Evolutionary conservation across 2,329 filamentous ascomycete species (phyloP).

Genomic region (Magnaporthiopsis incrustans): DNA sequence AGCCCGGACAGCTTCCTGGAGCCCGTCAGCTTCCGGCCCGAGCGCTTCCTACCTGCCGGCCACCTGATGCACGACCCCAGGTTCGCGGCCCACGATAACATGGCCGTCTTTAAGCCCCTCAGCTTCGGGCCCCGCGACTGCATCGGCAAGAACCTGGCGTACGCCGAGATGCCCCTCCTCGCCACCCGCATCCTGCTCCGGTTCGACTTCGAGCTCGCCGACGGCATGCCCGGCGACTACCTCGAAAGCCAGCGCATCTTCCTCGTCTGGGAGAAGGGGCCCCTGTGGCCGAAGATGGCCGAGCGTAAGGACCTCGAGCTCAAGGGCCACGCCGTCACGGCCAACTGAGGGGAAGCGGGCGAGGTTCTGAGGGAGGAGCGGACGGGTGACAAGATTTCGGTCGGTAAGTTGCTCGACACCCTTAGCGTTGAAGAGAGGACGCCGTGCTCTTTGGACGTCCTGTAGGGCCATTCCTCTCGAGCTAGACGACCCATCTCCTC

Average conservation of each 20-base stretch:
- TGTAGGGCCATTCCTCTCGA: too few relatives aligned
- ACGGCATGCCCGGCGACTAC: slow-evolving; percentile 21
- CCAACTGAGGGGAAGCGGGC: too few relatives aligned
- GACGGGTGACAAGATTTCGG: too few relatives aligned
- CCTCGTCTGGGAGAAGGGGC: slow-evolving; percentile 23
- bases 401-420: too few relatives aligned
- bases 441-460: too few relatives aligned
- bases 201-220: slow-evolving; percentile 28
- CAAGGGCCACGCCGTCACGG: too few relatives aligned
- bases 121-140: slow-evolving; percentile 7
- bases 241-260: slow-evolving; percentile 20
- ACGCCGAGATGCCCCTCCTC: slow-evolving; percentile 33
- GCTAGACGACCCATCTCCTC: too few relatives aligned
- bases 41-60: background rate
- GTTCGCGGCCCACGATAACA: background rate
- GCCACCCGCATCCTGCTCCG: slow-evolving; percentile 29
- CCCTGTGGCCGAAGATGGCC: slow-evolving; percentile 15
- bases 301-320: background rate
- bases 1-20: too few relatives aligned
- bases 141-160: slow-evolving; percentile 22
- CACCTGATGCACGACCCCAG: background rate
- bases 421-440: too few relatives aligned
- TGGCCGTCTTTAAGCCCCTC: slow-evolving; percentile 1
- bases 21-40: too few relatives aligned
- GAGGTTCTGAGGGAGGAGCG: too few relatives aligned